phyloP scores from a whole-genome alignment of 768 basidiomycete species.

The Paxillus involutus region DNA sequence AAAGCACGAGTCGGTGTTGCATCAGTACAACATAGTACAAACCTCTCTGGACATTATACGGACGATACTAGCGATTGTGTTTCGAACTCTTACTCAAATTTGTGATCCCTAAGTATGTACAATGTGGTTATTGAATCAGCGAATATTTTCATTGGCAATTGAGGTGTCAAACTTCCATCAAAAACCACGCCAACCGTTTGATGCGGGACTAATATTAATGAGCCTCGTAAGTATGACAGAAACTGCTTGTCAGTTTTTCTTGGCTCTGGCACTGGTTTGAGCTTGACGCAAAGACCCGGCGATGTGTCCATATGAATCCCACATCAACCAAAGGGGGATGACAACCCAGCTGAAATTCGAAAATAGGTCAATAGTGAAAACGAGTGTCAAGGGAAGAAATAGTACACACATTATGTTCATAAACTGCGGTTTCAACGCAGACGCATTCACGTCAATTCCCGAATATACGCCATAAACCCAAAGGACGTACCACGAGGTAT shows the following conservation, averaged over 20 bases:
- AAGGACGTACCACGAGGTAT: slow-evolving; percentile 67
- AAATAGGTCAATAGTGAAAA: not conserved
- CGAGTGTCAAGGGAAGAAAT: not conserved
- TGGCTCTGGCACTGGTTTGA: slow-evolving; percentile 34
- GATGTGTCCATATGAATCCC: slow-evolving; percentile 74
- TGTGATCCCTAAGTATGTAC: not conserved
- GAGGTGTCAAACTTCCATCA: too few relatives aligned
- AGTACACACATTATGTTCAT: slow-evolving; percentile 74
- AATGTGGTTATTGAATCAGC: not conserved
- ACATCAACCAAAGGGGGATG: slow-evolving; percentile 75
- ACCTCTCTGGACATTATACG: slow-evolving; percentile 11
- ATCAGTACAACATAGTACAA: not conserved
- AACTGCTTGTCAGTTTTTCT: slow-evolving; percentile 29
- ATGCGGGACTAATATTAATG: too few relatives aligned
- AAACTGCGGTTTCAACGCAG: slow-evolving; percentile 45
- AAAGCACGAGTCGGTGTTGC: slow-evolving; percentile 1
- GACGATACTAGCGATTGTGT: slow-evolving; percentile 7
- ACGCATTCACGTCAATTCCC: not conserved
- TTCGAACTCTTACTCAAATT: not conserved
- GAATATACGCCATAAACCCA: not conserved
- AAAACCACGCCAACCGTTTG: too few relatives aligned
- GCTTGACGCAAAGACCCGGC: slow-evolving; percentile 52
- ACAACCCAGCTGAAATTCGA: slow-evolving; percentile 65
- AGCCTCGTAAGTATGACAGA: too few relatives aligned
- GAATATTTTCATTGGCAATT: too few relatives aligned